Conservation (phyloP, 179 eudicot genomes). For the Actinidia chinensis region DNA sequence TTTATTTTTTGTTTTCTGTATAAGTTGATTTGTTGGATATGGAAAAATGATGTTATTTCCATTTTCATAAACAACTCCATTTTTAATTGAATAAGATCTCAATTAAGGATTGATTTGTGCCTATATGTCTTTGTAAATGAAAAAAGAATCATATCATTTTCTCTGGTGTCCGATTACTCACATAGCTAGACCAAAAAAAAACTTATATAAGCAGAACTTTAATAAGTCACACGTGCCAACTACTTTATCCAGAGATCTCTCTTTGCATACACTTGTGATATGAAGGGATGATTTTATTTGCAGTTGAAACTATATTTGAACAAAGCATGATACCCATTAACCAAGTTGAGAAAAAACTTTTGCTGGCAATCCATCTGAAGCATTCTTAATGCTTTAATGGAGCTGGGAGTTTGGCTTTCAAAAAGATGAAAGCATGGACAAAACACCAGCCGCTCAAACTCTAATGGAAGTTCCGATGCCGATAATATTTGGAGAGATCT, state of each 20-base stretch:
- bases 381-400: constrained; percentile 42
- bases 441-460: constrained; percentile 15
- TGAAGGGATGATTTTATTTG: constrained; percentile 30
- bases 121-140: neutral
- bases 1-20: neutral
- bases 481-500: constrained; percentile 29
- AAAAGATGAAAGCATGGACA: constrained; percentile 46
- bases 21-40: neutral
- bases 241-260: neutral
- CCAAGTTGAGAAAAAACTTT: constrained; percentile 28
- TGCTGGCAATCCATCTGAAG: constrained; percentile 40
- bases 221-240: neutral
- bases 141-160: constrained; percentile 3
- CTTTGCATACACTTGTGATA: constrained; percentile 1
- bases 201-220: neutral
- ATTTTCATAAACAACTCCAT: neutral
- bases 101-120: neutral
- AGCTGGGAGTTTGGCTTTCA: constrained; percentile 65
- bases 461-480: constrained; percentile 23
- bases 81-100: too few species aligned
- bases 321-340: constrained; percentile 45
- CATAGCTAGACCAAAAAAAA: constrained; percentile 20
- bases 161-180: neutral
- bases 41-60: neutral
- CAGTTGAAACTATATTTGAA: constrained; percentile 33